Base-by-base conservation (phyloP, 2,329 filamentous ascomycete genomes). In the Botrytis aclada region DNA sequence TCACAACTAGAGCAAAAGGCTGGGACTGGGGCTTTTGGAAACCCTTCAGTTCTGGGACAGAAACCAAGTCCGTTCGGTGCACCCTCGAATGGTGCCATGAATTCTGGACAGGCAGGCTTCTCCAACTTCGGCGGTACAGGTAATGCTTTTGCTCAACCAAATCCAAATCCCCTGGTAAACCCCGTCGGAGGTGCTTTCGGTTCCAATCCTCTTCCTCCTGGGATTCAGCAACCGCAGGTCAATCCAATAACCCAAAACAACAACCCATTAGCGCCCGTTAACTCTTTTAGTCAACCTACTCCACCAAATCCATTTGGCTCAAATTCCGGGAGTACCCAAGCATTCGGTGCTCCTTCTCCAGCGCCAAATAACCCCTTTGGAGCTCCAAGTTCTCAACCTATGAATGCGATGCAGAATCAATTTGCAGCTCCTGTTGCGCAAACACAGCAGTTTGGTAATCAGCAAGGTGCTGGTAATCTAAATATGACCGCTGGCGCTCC, bases 211-310 rank as follows among this genome's bases (percentile, higher is more conserved):
- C 62, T 69, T 47, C 51, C 51, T 47, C 62, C 70, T n/a, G 70
- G 47, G 39, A 60, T 61, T 5, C 62, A 72, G 16, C 62, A 69
- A 39, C 39, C 70, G 10, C 62, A 72, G 41, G 47, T 20, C 22
- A 67, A 69, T 39, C 51, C 63, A 18, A 54, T 69, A 4, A 14
- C 51, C 12, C 70, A 72, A 60, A 60, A 60, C 14, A 56, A 32
- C 7, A 72, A 72, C 34, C 63, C 63, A 25, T 67, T 72, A n/a
- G 73, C 76, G n/a, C 65, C 66, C 54, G 63, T 29, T 8, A 66
- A 71, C 29, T 32, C 63, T 5, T 84, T 85, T 74, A 82, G 83
- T 29, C 81, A 83, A 73, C 79, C 80, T 58, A 81, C 86, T 3
- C 88, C 82, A 65, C 78, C 29, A 75, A 72, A 72, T 18, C 70